A percentile compares a stretch with the other conserved stretches of the same genome.
phyloP scores from a whole-genome alignment of 176 grass and related monocot genomes.

The Alopecurus myosuroides region DNA sequence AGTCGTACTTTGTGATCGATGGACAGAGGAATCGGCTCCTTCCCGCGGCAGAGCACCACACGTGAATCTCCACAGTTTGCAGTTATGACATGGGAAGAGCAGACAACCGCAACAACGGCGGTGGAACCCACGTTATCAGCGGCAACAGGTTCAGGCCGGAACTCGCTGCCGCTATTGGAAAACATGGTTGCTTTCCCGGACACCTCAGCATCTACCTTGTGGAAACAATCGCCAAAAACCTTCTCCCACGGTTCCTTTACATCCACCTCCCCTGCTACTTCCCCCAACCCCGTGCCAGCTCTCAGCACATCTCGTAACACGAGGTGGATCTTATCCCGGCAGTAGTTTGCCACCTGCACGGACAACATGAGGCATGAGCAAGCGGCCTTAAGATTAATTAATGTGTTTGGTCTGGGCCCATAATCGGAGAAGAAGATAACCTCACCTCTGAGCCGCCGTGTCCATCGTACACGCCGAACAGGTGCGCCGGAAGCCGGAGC shows the following conservation, averaged over 20 bases:
- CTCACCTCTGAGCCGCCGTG: constrained; percentile 56
- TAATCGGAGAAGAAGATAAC: neutral
- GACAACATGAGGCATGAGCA: neutral
- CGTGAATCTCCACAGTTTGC: constrained; percentile 74
- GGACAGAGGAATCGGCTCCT: constrained; percentile 49
- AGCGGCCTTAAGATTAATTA: neutral
- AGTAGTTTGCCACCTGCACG: constrained; percentile 63
- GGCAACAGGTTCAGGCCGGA: constrained; percentile 10
- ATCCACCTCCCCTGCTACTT: constrained; percentile 12
- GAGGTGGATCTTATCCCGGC: constrained; percentile 54
- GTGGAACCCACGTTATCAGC: constrained; percentile 54
- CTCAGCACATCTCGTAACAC: constrained; percentile 38
- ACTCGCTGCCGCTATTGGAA: neutral
- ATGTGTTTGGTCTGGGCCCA: neutral
- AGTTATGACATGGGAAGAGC: constrained; percentile 65
- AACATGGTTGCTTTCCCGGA: constrained; percentile 20
- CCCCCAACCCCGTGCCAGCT: neutral
- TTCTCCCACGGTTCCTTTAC: constrained; percentile 51
- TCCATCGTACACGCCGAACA: constrained; percentile 76
- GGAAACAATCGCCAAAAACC: constrained; percentile 48
- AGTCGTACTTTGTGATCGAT: constrained; percentile 60
- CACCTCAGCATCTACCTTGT: constrained; percentile 53
- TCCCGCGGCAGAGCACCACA: constrained; percentile 60
- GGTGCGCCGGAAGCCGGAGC: constrained; percentile 41
- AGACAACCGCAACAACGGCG: constrained; percentile 54